phyloP scores from a whole-genome alignment of 768 basidiomycete species.

The Austroboletus eburneus region DNA sequence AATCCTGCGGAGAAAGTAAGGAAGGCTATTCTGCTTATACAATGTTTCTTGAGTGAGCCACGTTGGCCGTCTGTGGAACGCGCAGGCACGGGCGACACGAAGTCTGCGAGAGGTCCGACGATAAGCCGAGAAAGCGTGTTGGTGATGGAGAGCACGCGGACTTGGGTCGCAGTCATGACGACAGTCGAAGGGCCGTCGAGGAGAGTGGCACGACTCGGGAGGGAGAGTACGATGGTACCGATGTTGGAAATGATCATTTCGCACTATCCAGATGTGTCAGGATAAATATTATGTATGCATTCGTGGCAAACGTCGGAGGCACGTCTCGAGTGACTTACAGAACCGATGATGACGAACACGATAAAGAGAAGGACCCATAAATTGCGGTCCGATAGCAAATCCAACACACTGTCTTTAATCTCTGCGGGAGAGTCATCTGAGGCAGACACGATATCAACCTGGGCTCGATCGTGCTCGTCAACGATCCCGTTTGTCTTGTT shows the following conservation, averaged over 20 bases:
- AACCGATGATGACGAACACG: conserved; percentile 55
- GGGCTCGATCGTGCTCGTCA: conserved; percentile 11
- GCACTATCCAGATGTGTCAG: conserved; percentile 38
- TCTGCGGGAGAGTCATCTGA: conserved; percentile 17
- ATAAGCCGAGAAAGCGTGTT: conserved; percentile 71
- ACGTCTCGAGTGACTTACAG: conserved; percentile 42
- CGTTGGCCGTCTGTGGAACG: conserved; percentile 31
- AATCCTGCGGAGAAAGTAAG: conserved; percentile 45
- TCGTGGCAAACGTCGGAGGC: no score
- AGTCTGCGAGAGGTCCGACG: conserved; percentile 68
- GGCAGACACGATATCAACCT: conserved; percentile 22
- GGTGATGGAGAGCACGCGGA: conserved; percentile 62
- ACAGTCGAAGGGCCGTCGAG: conserved; percentile 19
- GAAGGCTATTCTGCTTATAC: conserved; percentile 61
- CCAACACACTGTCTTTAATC: conserved; percentile 28
- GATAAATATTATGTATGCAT: no score
- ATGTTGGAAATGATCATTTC: conserved; percentile 86
- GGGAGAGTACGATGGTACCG: conserved; percentile 67
- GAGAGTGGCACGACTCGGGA: conserved; percentile 35
- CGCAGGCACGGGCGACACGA: conserved; percentile 58
- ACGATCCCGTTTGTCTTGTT: conserved; percentile 17
- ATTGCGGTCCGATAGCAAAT: conserved; percentile 49
- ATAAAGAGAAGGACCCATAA: conserved; percentile 64
- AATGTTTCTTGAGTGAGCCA: conserved; percentile 40
- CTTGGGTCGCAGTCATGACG: conserved; percentile 56